These are phyloP conservation scores for Decorospora gaudefroyi DNA, from an alignment of 2,329 filamentous ascomycete species.

Conservation along the genomic window DNA sequence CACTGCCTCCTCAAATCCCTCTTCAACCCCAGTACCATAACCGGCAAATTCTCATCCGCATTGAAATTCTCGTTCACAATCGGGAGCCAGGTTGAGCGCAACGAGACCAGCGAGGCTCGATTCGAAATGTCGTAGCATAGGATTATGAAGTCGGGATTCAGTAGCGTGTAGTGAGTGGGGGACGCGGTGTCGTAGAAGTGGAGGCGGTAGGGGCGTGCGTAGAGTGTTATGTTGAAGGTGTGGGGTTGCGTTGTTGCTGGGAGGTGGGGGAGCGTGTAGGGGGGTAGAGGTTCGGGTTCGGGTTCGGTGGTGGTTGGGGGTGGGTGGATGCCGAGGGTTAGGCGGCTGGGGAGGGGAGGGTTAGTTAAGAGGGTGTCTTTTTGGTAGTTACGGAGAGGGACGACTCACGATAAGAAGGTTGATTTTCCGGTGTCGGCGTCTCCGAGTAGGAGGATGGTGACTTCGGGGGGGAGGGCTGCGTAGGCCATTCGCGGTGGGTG, in stretches of 20 bases:
- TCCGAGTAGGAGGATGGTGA: slow-evolving; percentile 61
- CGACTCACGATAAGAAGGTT: slow-evolving; percentile 64
- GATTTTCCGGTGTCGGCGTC: slow-evolving; percentile 65
- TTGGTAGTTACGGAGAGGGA: background rate
- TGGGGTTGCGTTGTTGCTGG: slow-evolving; percentile 63
- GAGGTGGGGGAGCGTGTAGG: slow-evolving; percentile 50
- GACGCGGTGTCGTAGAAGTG: slow-evolving; percentile 62
- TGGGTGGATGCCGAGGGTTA: slow-evolving; percentile 41
- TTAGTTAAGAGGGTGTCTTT: background rate
- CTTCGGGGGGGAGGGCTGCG: slow-evolving; percentile 23
- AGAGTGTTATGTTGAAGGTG: slow-evolving; percentile 62
- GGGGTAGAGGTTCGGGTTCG: slow-evolving; percentile 35
- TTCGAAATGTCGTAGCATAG: slow-evolving; percentile 63
- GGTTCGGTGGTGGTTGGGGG: too few species aligned
- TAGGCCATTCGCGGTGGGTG: slow-evolving; percentile 25
- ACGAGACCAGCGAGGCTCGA: slow-evolving; percentile 55
- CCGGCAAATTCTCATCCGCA: slow-evolving; percentile 56
- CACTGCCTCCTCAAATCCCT: slow-evolving; percentile 58
- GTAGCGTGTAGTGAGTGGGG: slow-evolving; percentile 61
- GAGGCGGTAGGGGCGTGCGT: slow-evolving; percentile 59
- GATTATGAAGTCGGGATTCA: slow-evolving; percentile 60
- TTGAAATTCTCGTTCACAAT: slow-evolving; percentile 59
- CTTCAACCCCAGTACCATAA: slow-evolving; percentile 64
- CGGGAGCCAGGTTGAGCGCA: slow-evolving; percentile 53
- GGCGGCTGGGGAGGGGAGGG: slow-evolving; percentile 27